These are phyloP conservation scores for Barnettozyma pratensis DNA, from an alignment of 805 yeast genomes.

Conservation along the genomic window DNA sequence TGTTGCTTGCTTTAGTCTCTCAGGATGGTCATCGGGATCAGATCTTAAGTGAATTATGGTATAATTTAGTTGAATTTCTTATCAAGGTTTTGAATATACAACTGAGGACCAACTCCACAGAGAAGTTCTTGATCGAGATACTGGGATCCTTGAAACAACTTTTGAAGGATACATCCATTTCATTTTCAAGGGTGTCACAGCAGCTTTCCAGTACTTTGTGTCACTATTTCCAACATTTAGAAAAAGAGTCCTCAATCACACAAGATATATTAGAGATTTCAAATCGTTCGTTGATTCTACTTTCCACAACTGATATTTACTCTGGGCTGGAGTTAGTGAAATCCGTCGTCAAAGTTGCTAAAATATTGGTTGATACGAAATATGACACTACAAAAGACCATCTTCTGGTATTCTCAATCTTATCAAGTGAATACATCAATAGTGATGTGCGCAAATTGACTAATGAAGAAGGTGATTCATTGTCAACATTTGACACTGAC, in stretches of 20 bases:
- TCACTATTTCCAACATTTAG: slow-evolving; percentile 18
- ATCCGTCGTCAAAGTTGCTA: slow-evolving; percentile 33
- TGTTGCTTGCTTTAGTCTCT: slow-evolving; percentile 24
- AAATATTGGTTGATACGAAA: slow-evolving; percentile 35
- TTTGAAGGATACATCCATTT: slow-evolving; percentile 22
- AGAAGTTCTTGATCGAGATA: slow-evolving; percentile 26
- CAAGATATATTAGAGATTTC: slow-evolving; percentile 36
- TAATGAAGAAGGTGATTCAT: slow-evolving; percentile 14
- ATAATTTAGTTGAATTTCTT: slow-evolving; percentile 4
- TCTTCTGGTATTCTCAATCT: slow-evolving; percentile 38
- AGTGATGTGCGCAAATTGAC: slow-evolving; percentile 20
- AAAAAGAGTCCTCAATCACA: slow-evolving; percentile 27
- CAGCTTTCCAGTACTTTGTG: slow-evolving; percentile 17
- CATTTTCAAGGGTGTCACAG: slow-evolving; percentile 16
- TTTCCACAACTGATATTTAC: slow-evolving; percentile 36
- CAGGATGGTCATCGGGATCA: slow-evolving; percentile 18
- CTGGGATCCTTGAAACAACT: slow-evolving; percentile 21
- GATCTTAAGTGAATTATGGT: slow-evolving; percentile 16
- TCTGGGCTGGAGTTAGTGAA: slow-evolving; percentile 34
- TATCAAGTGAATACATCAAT: slow-evolving; percentile 37
- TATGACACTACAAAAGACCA: slow-evolving; percentile 40
- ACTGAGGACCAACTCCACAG: slow-evolving; percentile 11
- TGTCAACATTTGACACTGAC: neutral
- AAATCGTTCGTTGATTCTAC: slow-evolving; percentile 39
- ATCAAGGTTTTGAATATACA: slow-evolving; percentile 13